Evolutionary conservation across 495 filamentous ascomycete species (phyloP).

Genomic region (Hypoxylon fuscum): DNA sequence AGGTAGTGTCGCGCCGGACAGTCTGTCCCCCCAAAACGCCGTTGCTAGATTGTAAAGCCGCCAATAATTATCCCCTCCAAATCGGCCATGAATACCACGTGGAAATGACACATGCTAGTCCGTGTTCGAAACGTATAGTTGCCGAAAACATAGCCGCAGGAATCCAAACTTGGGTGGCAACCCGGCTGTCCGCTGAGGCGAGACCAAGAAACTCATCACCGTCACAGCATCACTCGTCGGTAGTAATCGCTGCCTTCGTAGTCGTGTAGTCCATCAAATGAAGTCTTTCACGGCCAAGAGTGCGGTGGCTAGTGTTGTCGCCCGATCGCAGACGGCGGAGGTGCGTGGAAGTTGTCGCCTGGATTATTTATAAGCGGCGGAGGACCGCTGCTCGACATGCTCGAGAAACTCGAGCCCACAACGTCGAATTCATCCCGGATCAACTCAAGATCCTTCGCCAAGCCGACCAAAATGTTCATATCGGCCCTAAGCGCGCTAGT

Average conservation of each 20-base stretch:
- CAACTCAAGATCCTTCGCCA: conserved; percentile 62
- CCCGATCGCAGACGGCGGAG: conserved; percentile 29
- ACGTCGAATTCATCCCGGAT: conserved; percentile 39
- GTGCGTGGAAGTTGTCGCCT: conserved; percentile 25
- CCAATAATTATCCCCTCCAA: conserved; percentile 30
- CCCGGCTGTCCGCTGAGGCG: background rate
- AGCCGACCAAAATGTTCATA: conserved; percentile 70
- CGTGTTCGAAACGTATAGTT: conserved; percentile 15
- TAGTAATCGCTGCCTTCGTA: conserved; percentile 6
- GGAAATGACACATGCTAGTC: conserved; percentile 12
- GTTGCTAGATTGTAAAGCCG: conserved; percentile 26
- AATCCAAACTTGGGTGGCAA: conserved; percentile 4
- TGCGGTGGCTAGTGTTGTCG: conserved; percentile 22
- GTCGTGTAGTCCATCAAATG: conserved; percentile 9
- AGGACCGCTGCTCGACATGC: conserved; percentile 47
- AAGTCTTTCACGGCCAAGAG: conserved; percentile 14
- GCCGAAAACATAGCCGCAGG: conserved; percentile 15
- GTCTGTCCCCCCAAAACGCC: conserved; percentile 32
- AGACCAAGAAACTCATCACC: background rate
- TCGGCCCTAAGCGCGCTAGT: conserved; percentile 74
- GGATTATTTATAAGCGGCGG: conserved; percentile 34
- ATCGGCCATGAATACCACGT: conserved; percentile 17
- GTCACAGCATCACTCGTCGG: conserved; percentile 17
- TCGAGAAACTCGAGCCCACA: conserved; percentile 56
- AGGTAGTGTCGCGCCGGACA: conserved; percentile 25